Evolutionary conservation across 108 stramenopile genomes (phyloP), one percentile per base, ranked within the genome.

Genomic region (Mediolabrus comicus): DNA sequence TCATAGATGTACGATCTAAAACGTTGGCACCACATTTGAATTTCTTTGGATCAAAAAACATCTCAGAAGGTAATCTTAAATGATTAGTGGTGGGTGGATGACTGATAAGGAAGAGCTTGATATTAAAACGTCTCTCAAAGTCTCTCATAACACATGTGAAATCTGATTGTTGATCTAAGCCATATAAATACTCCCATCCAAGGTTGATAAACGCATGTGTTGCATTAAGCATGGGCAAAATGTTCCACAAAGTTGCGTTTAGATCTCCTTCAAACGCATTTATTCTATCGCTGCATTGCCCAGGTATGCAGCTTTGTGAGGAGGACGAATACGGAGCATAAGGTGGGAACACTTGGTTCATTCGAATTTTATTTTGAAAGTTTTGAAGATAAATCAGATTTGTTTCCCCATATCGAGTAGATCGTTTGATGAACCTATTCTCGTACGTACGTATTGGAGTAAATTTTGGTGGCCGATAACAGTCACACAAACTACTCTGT

Each of bases 321-420:
- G n/a, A n/a, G n/a, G 60, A 2, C 4, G 7, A 35, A 24, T 38
- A 61, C 3, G 30, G 14, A 39, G 38, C 16, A 25, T 19, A 59
- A 12, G 57, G 43, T 2, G 68, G 68, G 28, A 30, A 59, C 59
- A n/a, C 68, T 10, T 26, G 5, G 7, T 29, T 59, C 56, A 69
- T 58, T 4, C 4, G 8, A 24, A 69, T 30, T 2, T 6, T 1
- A 9, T 51, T 26, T 12, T 22, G 16, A 59, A 31, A 59, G 6
- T 43, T 58, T 31, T 69, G 41, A 5, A 69, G 39, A 16, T 59
- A 69, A 1, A 59, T 69, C 17, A 69, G 27, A 16, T 69, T 58
- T 10, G 59, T 59, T 33, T 69, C 68, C 4, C 68, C 68, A 59
- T 28, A 69, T 2, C n/a, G 35, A 30, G 68, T 69, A 9, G 36